These are phyloP conservation scores for Sordaria brevicollis DNA, from an alignment of 495 filamentous ascomycete species.

Conservation along the genomic window DNA sequence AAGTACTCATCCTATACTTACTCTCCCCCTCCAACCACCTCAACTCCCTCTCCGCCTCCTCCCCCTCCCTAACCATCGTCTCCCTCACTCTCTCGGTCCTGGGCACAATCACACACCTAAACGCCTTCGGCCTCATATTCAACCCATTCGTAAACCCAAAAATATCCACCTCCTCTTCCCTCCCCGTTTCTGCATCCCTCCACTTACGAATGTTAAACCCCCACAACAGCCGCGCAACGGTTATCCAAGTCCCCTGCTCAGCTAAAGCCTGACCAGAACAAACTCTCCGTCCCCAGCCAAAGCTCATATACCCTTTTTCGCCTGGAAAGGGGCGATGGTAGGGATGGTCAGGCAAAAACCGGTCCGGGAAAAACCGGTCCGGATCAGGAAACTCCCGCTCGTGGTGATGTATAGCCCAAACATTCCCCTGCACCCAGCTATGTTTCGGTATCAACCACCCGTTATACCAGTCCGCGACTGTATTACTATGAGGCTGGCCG, in stretches of 20 bases:
- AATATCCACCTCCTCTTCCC: constrained; percentile 43
- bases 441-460: constrained; percentile 43
- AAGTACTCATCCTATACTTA: constrained; percentile 46
- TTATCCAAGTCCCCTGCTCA: constrained; percentile 47
- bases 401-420: constrained; percentile 57
- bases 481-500: constrained; percentile 52
- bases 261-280: constrained; percentile 50
- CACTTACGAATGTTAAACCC: constrained; percentile 43
- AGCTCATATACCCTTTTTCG: constrained; percentile 54
- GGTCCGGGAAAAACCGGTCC: constrained; percentile 44
- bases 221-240: constrained; percentile 46
- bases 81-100: constrained; percentile 38
- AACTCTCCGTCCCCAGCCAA: constrained; percentile 51
- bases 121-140: constrained; percentile 46
- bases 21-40: constrained; percentile 48
- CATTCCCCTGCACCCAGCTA: constrained; percentile 50
- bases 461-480: constrained; percentile 48
- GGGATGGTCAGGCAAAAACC: constrained; percentile 37
- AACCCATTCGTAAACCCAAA: constrained; percentile 45
- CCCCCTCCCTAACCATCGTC: constrained; percentile 45
- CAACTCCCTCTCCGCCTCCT: constrained; percentile 42
- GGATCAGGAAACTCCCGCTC: constrained; percentile 53
- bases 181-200: constrained; percentile 31
- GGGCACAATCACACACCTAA: constrained; percentile 38
- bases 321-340: constrained; percentile 44